phyloP scores from a whole-genome alignment of 2,329 filamentous ascomycete genomes.

The Colletotrichum echinochloae region DNA sequence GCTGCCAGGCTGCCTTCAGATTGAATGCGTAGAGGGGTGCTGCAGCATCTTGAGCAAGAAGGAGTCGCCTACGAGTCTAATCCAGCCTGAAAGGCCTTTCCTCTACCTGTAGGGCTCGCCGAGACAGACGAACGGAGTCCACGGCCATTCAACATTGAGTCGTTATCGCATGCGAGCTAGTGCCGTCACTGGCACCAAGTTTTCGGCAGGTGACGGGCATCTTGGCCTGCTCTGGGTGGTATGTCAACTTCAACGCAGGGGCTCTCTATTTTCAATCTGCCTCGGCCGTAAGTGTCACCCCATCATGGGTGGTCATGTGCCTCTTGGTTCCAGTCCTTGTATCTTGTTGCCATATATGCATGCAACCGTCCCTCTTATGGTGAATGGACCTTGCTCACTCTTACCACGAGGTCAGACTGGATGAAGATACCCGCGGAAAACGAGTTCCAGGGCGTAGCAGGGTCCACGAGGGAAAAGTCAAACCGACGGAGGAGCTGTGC shows the following conservation, averaged over 20 bases:
- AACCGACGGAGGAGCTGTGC: slow-evolving; percentile 49
- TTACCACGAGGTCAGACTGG: slow-evolving; percentile 49
- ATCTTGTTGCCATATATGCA: not conserved
- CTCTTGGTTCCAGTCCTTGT: not conserved
- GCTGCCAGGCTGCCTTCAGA: not conserved
- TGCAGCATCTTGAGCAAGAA: not conserved
- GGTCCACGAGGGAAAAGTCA: slow-evolving; percentile 49
- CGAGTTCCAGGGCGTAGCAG: slow-evolving; percentile 49
- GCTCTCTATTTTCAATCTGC: slow-evolving; percentile 13
- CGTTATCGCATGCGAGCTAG: not conserved
- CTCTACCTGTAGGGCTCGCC: slow-evolving; percentile 8
- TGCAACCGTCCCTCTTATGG: not conserved
- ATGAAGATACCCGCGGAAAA: slow-evolving; percentile 50
- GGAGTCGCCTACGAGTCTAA: not conserved
- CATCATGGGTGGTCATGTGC: not conserved
- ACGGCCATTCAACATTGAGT: not conserved
- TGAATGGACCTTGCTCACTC: slow-evolving; percentile 42
- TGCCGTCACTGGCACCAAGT: not conserved
- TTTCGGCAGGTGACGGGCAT: not conserved
- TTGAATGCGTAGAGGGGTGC: no score
- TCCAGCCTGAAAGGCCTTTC: not conserved
- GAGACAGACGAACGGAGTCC: not conserved
- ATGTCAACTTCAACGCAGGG: not conserved
- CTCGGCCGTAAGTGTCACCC: slow-evolving; percentile 22
- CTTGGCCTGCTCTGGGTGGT: not conserved